Evolutionary conservation across 1,284 basidiomycete species (phyloP), one percentile per base, ranked within the genome.

Genomic region (Trichosporon inkin): DNA sequence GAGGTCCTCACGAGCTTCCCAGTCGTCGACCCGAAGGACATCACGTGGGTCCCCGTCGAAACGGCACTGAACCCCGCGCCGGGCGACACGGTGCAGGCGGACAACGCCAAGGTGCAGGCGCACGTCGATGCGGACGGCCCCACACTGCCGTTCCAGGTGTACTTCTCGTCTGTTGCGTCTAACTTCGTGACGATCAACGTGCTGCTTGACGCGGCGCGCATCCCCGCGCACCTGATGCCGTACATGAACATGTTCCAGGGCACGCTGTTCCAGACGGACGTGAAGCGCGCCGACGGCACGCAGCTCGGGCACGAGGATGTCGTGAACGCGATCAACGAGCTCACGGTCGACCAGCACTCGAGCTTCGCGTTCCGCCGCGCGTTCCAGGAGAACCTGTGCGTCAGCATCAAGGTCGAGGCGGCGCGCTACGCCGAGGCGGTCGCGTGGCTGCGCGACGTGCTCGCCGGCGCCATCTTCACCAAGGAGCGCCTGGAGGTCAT

Each of bases 11-110:
- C 85, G 3, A 81, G 84, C 19, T 99, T 98, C 83, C 87, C 88
- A 16, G 86, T 95, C 34, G 93, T 93, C 0, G 84, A 88, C 68
- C 89, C 77, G 65, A 71, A 88, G 69, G 90, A 86, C 64, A 94
- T 99, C 69, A 85, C 88, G 6, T 99, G 95, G 93, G 94, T 99
- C 61, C 86, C 89, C 0, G 93, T 99, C 2, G 85, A 93, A 68
- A 95, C 76, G 35, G 70, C 75, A 53, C 67, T 78, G 63, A 78
- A 76, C 58, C 72, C 74, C 52, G 71, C 71, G 1, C 57, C 58
- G 2, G 70, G 69, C 1, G 62, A 71, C 41, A 54, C 53, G 1
- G 39, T 65, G 28, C 53, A 47, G 35, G 57, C 58, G 28, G 73
- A 76, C 57, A 53, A 64, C 5, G 69, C 76, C 52, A 61, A 58